Evolutionary conservation across 106 monocot species (phyloP), one percentile per base, ranked within the genome.

Genomic region (Dioscorea zingiberensis): DNA sequence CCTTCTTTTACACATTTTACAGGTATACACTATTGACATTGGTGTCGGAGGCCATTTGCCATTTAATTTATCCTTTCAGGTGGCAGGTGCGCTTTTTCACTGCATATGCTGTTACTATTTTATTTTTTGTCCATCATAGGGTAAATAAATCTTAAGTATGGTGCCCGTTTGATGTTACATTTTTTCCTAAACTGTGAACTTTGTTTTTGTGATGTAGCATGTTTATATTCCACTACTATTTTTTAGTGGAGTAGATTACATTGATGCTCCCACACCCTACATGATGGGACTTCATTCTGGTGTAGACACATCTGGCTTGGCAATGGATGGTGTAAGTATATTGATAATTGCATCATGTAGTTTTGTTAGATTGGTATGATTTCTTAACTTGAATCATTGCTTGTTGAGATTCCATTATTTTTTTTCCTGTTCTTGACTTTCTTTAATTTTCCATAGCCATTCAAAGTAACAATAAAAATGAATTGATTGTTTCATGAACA

Each of bases 251-350:
- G 92, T 93, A 54, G 98, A 93, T 59, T 98, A 89, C 57, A 98
- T 98, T 69, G 92, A 98, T 80, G 92, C 91, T 70, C 92, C 92
- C 47, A 97, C 97, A 44, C 94, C 94, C 27, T 95, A 95, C 74
- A 91, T 95, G 91, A 95, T 95, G 91, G 94, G 94, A 67, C 91
- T 95, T 85, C 87, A 95, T 73, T 95, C 94, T 58, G 87, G 70
- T 47, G 94, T 95, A 22, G 94, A 95, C 74, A 95, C 81, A 58
- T 81, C 64, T 56, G 78, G 71, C 26, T 73, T 92, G 46, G 55
- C 81, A 65, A 86, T 89, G 83, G 91, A 92, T 79, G 92, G 91
- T 72, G 91, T 97, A 92, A 86, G 87, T 80, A 46, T 38, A 38
- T 19, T 48, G 10, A 23, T 58, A 15, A 3, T 17, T 7, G 13